These are phyloP conservation scores for Coffea humblotiana DNA, from an alignment of 305 asterid species.

Conservation along the genomic window DNA sequence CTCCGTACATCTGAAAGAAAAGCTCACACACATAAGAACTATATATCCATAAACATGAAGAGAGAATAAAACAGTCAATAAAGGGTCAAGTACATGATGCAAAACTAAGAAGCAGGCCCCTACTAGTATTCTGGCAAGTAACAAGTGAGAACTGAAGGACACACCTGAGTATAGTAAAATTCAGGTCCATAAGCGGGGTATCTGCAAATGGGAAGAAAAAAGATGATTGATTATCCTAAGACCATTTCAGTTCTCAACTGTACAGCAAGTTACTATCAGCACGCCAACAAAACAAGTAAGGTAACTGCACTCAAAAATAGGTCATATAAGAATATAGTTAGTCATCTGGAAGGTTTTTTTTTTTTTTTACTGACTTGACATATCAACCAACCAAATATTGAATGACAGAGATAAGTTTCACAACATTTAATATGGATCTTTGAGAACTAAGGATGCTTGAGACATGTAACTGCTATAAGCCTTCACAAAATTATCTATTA, in stretches of 20 bases:
- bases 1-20: constrained; percentile 35
- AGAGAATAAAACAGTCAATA: neutral
- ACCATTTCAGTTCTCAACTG: constrained; percentile 5
- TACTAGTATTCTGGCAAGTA: neutral
- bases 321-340: neutral
- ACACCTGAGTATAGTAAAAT: constrained; percentile 39
- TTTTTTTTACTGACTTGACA: neutral
- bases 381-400: constrained; percentile 7
- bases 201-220: constrained; percentile 27
- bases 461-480: neutral
- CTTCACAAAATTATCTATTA: neutral
- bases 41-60: neutral
- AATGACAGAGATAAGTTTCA: neutral
- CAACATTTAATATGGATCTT: neutral
- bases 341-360: neutral
- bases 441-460: neutral
- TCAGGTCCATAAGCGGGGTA: constrained; percentile 39
- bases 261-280: neutral
- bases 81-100: neutral
- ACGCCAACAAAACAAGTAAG: neutral
- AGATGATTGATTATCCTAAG: constrained; percentile 9
- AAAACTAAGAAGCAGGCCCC: neutral
- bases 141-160: constrained; percentile 6
- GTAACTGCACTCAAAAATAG: neutral
- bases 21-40: neutral